Conservation (phyloP, 2,329 filamentous ascomycete species). For the Penicillium sp. region DNA sequence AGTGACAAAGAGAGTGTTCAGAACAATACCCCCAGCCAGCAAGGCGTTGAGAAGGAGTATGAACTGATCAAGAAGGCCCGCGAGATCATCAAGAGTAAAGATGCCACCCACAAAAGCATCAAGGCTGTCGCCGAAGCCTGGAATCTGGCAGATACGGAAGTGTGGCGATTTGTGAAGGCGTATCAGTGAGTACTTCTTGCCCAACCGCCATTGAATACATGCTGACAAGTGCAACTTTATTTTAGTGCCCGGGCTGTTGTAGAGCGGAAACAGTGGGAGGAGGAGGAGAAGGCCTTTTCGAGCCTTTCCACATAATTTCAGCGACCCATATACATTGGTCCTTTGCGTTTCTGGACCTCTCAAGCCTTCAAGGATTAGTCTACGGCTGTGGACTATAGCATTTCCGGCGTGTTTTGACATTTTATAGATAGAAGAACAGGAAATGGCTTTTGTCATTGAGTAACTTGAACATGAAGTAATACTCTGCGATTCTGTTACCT, state of each 20-base stretch:
- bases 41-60: constrained; percentile 40
- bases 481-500: no score
- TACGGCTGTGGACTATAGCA: constrained; percentile 10
- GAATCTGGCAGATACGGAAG: constrained; percentile 59
- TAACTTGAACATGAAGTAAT: no score
- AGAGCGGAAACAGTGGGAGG: constrained; percentile 55
- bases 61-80: constrained; percentile 47
- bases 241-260: constrained; percentile 48
- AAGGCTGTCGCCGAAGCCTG: constrained; percentile 45
- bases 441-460: no score
- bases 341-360: constrained; percentile 7
- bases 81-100: constrained; percentile 38
- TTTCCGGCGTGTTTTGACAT: constrained; percentile 12
- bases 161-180: constrained; percentile 59
- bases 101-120: constrained; percentile 34
- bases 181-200: constrained; percentile 37
- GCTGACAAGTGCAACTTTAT: background rate
- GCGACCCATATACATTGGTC: background rate
- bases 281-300: constrained; percentile 53
- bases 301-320: constrained; percentile 35
- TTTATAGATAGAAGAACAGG: background rate
- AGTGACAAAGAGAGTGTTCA: constrained; percentile 32
- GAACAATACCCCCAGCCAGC: constrained; percentile 32
- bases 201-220: background rate
- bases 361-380: constrained; percentile 5